Percentiles rank a stretch among this genome's conserved stretches.
phyloP scores from a whole-genome alignment of 768 basidiomycete genomes.

The Lentinula raphanica region DNA sequence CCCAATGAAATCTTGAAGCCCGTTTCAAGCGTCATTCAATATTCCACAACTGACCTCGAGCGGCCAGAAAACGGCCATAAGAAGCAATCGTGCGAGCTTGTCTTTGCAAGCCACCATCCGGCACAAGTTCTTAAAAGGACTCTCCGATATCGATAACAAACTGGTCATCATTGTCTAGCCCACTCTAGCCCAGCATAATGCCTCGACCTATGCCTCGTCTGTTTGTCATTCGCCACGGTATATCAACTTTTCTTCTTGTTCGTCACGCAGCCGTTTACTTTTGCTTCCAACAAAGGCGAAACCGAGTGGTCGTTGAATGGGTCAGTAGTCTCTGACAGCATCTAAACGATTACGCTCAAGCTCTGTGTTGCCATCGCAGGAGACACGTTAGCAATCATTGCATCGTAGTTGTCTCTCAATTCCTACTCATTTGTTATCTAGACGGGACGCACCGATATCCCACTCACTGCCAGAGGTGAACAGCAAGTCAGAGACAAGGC shows the following conservation, averaged over 20 bases:
- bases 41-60: neutral
- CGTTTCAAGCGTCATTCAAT: neutral
- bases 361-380: slow-evolving; percentile 25
- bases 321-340: slow-evolving; percentile 34
- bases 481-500: slow-evolving; percentile 64
- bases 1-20: too few relatives aligned
- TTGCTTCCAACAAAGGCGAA: slow-evolving; percentile 49
- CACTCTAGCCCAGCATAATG: slow-evolving; percentile 18
- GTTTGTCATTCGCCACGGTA: slow-evolving; percentile 78
- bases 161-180: neutral
- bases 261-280: neutral
- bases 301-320: slow-evolving; percentile 94
- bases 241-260: slow-evolving; percentile 4
- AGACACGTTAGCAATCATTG: slow-evolving; percentile 49
- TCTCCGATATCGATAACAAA: too few relatives aligned
- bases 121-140: too few relatives aligned
- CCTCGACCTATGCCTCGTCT: slow-evolving; percentile 63
- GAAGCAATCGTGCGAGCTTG: neutral
- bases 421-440: too few relatives aligned
- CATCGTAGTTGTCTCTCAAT: slow-evolving; percentile 2
- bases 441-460: slow-evolving; percentile 88
- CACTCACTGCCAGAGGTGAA: slow-evolving; percentile 75
- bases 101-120: neutral
- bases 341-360: too few relatives aligned
- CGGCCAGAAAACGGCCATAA: neutral